Percentiles rank a stretch among this genome's conserved stretches.
phyloP scores from a whole-genome alignment of 345 rosid genomes.

The Salix exigua region DNA sequence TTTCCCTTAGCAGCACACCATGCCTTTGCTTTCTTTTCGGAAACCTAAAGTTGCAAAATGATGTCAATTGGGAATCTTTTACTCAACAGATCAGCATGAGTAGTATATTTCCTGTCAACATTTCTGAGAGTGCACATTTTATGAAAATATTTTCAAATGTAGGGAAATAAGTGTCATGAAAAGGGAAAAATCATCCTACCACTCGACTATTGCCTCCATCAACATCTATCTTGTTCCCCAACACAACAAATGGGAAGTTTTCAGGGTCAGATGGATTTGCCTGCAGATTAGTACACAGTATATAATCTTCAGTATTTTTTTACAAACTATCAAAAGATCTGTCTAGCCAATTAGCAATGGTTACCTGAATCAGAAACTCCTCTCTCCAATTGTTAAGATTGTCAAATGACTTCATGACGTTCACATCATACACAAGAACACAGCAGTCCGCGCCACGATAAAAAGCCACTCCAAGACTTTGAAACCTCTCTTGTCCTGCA shows the following conservation, averaged over 20 bases:
- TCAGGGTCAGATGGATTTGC: conserved; percentile 89
- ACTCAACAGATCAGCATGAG: background rate
- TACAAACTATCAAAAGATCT: background rate
- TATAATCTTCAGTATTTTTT: background rate
- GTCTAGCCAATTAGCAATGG: background rate
- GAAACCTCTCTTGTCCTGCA: conserved; percentile 92
- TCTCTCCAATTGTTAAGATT: conserved; percentile 50
- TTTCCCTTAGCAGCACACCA: conserved; percentile 94
- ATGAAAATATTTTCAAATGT: background rate
- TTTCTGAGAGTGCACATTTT: no score
- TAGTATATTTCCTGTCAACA: background rate
- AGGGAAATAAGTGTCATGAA: background rate
- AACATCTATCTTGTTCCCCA: conserved; percentile 84
- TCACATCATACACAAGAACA: conserved; percentile 88
- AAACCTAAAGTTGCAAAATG: conserved; percentile 45
- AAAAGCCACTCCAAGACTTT: conserved; percentile 90
- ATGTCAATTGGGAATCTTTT: background rate
- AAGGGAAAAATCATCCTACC: conserved; percentile 43
- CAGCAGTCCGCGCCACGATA: conserved; percentile 83
- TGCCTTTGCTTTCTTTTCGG: conserved; percentile 88
- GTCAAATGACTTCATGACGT: conserved; percentile 49
- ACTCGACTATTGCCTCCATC: conserved; percentile 85
- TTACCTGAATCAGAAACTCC: conserved; percentile 45
- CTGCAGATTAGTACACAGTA: conserved; percentile 30
- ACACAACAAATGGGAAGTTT: conserved; percentile 74